Conservation (phyloP, 768 basidiomycete species). For the Phlegmacium glaucopus region DNA sequence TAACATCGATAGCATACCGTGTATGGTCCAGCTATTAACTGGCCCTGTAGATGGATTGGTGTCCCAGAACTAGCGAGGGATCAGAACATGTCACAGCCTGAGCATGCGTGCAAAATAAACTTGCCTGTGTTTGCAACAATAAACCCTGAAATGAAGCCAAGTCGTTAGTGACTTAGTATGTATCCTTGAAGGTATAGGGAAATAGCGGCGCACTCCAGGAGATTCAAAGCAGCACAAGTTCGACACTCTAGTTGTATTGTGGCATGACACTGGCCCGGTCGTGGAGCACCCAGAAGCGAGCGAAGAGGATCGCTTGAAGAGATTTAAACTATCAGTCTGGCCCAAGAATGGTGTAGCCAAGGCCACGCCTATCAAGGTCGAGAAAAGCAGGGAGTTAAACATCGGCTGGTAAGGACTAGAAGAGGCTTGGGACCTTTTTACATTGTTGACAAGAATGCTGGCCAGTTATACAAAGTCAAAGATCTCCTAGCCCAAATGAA, state of each 20-base stretch:
- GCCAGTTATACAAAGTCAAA: no score
- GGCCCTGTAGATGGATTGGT: constrained; percentile 62
- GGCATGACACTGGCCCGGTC: constrained; percentile 49
- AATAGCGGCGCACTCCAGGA: constrained; percentile 48
- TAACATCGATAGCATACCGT: constrained; percentile 42
- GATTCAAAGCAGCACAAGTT: constrained; percentile 63
- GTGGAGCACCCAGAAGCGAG: constrained; percentile 51
- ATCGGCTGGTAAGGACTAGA: no score
- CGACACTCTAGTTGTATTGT: constrained; percentile 36
- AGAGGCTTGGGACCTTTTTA: no score
- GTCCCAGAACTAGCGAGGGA: constrained; percentile 60
- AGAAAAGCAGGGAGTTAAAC: no score
- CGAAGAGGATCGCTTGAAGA: constrained; percentile 16
- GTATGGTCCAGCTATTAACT: constrained; percentile 68
- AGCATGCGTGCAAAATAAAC: not conserved
- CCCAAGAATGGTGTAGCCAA: no score
- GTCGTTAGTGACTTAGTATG: not conserved
- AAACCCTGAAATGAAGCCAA: constrained; percentile 42
- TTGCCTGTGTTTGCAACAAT: constrained; percentile 47
- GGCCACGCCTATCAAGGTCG: no score
- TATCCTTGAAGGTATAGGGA: not conserved
- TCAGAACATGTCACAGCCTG: not conserved
- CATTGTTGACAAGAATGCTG: no score
- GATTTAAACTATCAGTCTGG: no score
- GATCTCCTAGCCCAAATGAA: no score